Evolutionary conservation across 2,329 filamentous ascomycete genomes (phyloP).

Genomic region (Aureobasidium sp.): DNA sequence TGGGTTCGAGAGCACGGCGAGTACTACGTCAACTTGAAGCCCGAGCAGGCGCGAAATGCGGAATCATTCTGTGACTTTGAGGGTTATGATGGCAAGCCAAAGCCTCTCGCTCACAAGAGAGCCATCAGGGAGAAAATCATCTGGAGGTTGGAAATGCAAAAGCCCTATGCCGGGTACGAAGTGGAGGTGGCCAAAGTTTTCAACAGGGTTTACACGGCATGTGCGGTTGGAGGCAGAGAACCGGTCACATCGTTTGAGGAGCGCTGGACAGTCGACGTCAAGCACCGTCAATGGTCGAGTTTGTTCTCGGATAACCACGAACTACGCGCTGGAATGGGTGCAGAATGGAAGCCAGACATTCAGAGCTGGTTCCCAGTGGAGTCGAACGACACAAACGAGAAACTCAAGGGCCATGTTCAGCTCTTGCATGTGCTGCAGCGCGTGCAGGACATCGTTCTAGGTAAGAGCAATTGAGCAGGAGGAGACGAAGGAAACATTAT

Average conservation of each 20-base stretch:
- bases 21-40: constrained; percentile 2
- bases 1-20: background rate
- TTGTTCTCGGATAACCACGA: constrained; percentile 22
- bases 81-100: background rate
- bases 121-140: background rate
- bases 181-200: constrained; percentile 11
- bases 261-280: constrained; percentile 24
- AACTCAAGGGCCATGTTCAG: constrained; percentile 19
- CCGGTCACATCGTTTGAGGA: constrained; percentile 18
- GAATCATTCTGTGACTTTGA: constrained; percentile 5
- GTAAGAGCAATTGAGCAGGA: background rate
- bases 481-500: background rate
- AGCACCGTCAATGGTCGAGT: constrained; percentile 23
- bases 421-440: constrained; percentile 21
- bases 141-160: constrained; percentile 13
- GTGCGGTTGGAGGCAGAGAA: background rate
- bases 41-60: background rate
- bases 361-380: constrained; percentile 24
- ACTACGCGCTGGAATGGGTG: constrained; percentile 20
- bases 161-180: background rate
- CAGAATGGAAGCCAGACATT: constrained; percentile 22
- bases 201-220: background rate
- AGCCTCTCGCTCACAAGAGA: background rate
- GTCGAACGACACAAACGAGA: background rate
- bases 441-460: constrained; percentile 1